Evolutionary conservation across 129 eudicot species (phyloP), one percentile per base, ranked within the genome.

Genomic region (Flaveria bidentis): DNA sequence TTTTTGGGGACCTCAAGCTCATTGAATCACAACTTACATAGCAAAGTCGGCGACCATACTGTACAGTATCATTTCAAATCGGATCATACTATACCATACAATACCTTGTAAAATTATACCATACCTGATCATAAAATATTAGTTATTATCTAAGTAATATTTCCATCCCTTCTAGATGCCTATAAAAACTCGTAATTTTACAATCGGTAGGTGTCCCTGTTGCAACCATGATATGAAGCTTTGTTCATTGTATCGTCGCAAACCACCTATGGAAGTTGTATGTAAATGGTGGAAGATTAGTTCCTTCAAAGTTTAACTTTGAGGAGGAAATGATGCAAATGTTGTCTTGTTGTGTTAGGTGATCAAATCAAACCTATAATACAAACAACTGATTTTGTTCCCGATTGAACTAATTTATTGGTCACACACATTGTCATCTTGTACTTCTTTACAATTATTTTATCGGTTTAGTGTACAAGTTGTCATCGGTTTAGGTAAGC

Each of bases 321-420:
- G 33, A 57, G 15, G 66, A 60, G 16, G 66, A 25, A 60, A 60
- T 22, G 41, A 25, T 25, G 66, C n/a, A 60, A 60, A 23, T 25
- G 41, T 25, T 60, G 41, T 23, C 17, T 60, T 23, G 3, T 60
- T 60, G 39, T 60, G 66, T 60, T 60, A 60, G 66, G 17, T 60
- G 66, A 60, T 60, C 66, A 60, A 60, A 60, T 10, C 17, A 60
- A 60, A 60, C 41, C 66, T 23, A 60, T 23, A 23, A 60, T 60
- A 25, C 41, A 60, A 25, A 25, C 36, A 60, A 60, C 11, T 60
- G 41, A 60, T 25, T 60, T 25, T 60, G 39, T 60, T 60, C 12
- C 66, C 66, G 33, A 9, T 60, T 25, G 39, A 4, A 11, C 39
- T 11, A 25, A 60, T 28, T 60, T 25, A 60, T 60, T 60, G n/a